Evolutionary conservation across 495 filamentous ascomycete genomes (phyloP), one percentile per base, ranked within the genome.

Genomic region (Penicillium goetzii): DNA sequence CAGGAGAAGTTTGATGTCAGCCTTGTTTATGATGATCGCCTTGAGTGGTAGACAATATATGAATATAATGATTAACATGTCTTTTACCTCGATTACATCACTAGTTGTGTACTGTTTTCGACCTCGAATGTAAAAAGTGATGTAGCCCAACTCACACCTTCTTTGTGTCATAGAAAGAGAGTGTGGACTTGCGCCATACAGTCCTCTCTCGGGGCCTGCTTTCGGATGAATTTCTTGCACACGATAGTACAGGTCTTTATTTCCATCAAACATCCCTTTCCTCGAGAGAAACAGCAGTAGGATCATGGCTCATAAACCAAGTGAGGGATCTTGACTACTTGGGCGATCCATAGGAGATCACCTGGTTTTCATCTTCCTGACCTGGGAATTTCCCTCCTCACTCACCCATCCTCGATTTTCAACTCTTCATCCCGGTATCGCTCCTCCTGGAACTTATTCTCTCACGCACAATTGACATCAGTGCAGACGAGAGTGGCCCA

Each of bases 1-100:
- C 76, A 87, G 17, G 81, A 81, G 56, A 74, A 76, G 52, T 84
- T 78, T 47, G 83, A 89, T 76, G 83, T 89, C 4, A 59, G 71
- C 43, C 74, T 89, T 28, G 72, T 84, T 49, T 87, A 82, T 69
- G 88, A 90, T 73, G 76, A 78, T 72, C 68, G 75, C 17, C 66
- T 75, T 33, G 71, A 77, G 52, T 75, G 69, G 64, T 69, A 57
- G 33, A 52, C n/a, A 19, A 15, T 28, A 4, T 50, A 17, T 2
- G 25, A 26, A 26, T 19, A 1, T 6, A 17, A 28, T 50, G 47
- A 28, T 45, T 11, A 45, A 45, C 15, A 45, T 21, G 3, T 11
- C 19, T 47, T 23, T 19, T 12, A 43, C 2, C 1, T 19, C 5
- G 17, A 8, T 43, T 36, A 10, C 34, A 36, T 11, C 34, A 36